Evolutionary conservation across 2,329 filamentous ascomycete species (phyloP), one percentile per base, ranked within the genome.

Genomic region (Epicoccum sorghinum): DNA sequence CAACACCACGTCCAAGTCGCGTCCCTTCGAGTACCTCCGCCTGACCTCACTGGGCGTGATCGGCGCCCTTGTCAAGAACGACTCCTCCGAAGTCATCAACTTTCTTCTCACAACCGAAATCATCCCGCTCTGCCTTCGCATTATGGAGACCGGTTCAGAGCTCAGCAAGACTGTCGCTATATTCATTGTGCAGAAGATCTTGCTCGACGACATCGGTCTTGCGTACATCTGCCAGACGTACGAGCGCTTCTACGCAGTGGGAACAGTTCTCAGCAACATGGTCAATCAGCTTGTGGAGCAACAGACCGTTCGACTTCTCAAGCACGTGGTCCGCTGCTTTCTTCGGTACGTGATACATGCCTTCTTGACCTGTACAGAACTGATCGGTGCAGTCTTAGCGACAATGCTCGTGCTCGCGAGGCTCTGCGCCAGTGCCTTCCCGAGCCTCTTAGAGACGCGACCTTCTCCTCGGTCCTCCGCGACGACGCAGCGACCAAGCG

Each of bases 211-310:
- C 69, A 93, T 96, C 68, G 95, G 95, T 4, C 83, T 99, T 59
- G 95, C 95, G 70, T 99, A 99, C 77, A 99, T 99, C 55, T 99
- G 95, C 78, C 93, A 96, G 61, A 99, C 95, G 0, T 99, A 99
- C 69, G 95, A 99, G 80, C 86, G 95, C 18, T 99, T 99, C 78
- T 99, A 98, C 67, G 95, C 95, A 7, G 95, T 99, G 4, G 95
- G 95, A 5, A 99, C 95, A 1, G 95, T 99, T 5, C 81, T 99
- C 35, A 96, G 91, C 79, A 99, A 98, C 73, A 99, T 99, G 95
- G 95, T 99, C 52, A 92, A 89, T 47, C 93, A 98, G 78, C 84
- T 99, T 33, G 95, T 98, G 35, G 95, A 99, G 77, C 93, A 96
- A 71, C 95, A 99, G 78, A 99, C 95, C 1, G 95, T 96, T 27